Evolutionary conservation across 2,329 filamentous ascomycete species (phyloP).

Genomic region (Cercospora beticola): DNA sequence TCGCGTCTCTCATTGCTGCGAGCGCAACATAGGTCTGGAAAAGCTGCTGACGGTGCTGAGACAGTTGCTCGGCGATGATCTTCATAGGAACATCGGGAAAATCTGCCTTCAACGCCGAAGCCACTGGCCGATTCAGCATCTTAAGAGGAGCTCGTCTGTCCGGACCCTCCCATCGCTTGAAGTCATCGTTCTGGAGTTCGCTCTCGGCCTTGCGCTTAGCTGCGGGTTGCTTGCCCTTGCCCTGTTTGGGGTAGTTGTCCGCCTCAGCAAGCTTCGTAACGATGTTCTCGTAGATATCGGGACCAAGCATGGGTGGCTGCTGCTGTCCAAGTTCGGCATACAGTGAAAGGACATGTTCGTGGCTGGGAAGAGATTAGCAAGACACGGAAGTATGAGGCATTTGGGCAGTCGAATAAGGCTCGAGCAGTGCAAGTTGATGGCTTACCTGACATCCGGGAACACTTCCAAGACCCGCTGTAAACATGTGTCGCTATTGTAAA

Average conservation of each 20-base stretch:
- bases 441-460: conserved; percentile 36
- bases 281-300: conserved; percentile 30
- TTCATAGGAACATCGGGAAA: conserved; percentile 41
- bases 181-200: conserved; percentile 26
- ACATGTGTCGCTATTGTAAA: conserved; percentile 29
- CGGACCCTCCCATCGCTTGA: conserved; percentile 26
- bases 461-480: conserved; percentile 34
- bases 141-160: conserved; percentile 22
- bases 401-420: background rate
- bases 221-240: conserved; percentile 29
- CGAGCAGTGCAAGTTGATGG: conserved; percentile 15
- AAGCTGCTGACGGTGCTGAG: conserved; percentile 38
- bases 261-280: conserved; percentile 32
- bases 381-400: background rate
- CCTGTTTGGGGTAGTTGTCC: conserved; percentile 33
- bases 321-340: conserved; percentile 24
- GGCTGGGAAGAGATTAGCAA: conserved; percentile 15
- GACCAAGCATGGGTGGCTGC: conserved; percentile 15
- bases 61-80: conserved; percentile 36
- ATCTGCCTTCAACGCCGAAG: conserved; percentile 43
- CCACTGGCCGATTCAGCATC: conserved; percentile 24
- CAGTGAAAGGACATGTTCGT: conserved; percentile 33
- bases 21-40: conserved; percentile 42
- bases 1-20: conserved; percentile 28
- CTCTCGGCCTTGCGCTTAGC: conserved; percentile 34